phyloP scores from a whole-genome alignment of 2,329 filamentous ascomycete species.

The Fusarium sambucinum region DNA sequence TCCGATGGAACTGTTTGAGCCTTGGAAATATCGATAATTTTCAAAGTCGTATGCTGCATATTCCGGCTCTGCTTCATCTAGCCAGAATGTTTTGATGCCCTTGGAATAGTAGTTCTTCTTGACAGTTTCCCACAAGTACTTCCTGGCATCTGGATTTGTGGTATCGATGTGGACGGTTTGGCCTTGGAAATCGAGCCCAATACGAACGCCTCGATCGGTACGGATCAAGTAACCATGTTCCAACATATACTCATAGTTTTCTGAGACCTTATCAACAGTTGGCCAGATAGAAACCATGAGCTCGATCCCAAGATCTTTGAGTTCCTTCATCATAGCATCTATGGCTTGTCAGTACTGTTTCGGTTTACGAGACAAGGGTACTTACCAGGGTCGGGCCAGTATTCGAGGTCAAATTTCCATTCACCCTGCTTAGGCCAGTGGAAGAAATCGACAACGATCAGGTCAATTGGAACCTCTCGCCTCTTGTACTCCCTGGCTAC shows the following conservation, averaged over 20 bases:
- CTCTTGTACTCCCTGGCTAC: conserved; percentile 71
- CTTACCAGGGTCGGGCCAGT: conserved; percentile 72
- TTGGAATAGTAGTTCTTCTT: conserved; percentile 71
- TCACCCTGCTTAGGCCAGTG: conserved; percentile 76
- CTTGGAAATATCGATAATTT: conserved; percentile 62
- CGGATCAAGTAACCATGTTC: conserved; percentile 71
- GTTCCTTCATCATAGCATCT: conserved; percentile 73
- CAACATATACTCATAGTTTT: conserved; percentile 72
- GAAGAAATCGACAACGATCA: conserved; percentile 77
- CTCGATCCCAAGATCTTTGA: conserved; percentile 69
- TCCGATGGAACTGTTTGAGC: conserved; percentile 58
- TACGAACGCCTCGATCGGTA: conserved; percentile 69
- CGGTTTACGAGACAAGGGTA: neutral
- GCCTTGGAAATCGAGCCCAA: conserved; percentile 69
- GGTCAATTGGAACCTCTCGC: conserved; percentile 68
- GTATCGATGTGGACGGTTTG: conserved; percentile 72
- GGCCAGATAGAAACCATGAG: conserved; percentile 79
- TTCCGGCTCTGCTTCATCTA: conserved; percentile 77
- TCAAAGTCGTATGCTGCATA: conserved; percentile 75
- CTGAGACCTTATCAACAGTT: conserved; percentile 69
- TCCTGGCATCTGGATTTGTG: conserved; percentile 69
- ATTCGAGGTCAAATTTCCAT: conserved; percentile 73
- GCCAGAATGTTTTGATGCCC: conserved; percentile 75
- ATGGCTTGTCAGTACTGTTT: neutral
- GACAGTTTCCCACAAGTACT: conserved; percentile 70